Percentiles rank a stretch among this genome's conserved stretches.
phyloP scores from a whole-genome alignment of 2,329 filamentous ascomycete species.

The Monosporascus sp. region DNA sequence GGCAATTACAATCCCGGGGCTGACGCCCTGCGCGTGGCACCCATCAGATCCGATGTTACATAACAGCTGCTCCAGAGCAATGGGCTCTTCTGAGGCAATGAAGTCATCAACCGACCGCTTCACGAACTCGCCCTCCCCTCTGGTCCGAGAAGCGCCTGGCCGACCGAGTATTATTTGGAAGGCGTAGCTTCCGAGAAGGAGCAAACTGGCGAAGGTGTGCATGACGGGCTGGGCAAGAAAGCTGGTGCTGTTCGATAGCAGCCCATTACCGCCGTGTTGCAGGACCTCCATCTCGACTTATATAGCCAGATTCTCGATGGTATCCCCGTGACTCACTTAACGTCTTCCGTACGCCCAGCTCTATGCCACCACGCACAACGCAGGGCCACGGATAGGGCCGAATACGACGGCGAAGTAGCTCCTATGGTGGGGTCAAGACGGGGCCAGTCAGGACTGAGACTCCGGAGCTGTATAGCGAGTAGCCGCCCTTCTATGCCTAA shows the following conservation, averaged over 20 bases:
- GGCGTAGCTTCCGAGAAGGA: constrained; percentile 47
- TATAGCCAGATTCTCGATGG: constrained; percentile 15
- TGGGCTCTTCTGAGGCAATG: constrained; percentile 45
- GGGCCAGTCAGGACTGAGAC: neutral
- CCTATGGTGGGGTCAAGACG: neutral
- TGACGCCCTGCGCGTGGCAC: constrained; percentile 41
- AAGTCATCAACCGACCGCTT: constrained; percentile 49
- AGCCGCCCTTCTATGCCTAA: neutral
- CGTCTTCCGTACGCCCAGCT: constrained; percentile 13
- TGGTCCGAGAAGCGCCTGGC: constrained; percentile 29
- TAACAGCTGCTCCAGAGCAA: constrained; percentile 46
- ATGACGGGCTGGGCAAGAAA: constrained; percentile 37
- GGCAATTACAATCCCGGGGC: constrained; percentile 50
- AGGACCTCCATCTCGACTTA: constrained; percentile 22
- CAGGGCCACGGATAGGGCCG: constrained; percentile 14
- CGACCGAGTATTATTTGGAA: constrained; percentile 46
- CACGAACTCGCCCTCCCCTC: constrained; percentile 30
- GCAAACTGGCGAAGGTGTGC: constrained; percentile 43
- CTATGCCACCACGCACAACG: constrained; percentile 2
- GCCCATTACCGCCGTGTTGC: constrained; percentile 9
- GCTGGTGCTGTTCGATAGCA: constrained; percentile 18
- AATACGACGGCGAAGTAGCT: constrained; percentile 12
- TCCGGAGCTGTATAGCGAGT: neutral
- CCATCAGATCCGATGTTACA: constrained; percentile 56
- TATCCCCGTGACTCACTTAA: constrained; percentile 11